Evolutionary conservation across 371 early-diverging fungal genomes (phyloP), one percentile per base, ranked within the genome.

Genomic region (Mortierella sp.): DNA sequence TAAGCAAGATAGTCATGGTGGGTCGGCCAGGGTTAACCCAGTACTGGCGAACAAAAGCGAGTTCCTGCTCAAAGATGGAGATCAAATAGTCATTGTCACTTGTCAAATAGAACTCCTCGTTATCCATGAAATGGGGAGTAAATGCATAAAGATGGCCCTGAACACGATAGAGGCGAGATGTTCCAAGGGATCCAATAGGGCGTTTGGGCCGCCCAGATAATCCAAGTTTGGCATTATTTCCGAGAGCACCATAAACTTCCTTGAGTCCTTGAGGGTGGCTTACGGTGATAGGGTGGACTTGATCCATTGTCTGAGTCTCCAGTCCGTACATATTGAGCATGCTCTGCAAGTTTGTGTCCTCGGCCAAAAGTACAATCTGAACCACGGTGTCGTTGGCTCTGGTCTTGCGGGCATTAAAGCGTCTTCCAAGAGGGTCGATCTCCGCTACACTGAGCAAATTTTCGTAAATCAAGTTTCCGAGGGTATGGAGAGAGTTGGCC

Each of bases 101-200:
- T 33, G 93, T 92, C 41, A 95, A 88, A 72, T 96, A 97, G 75
- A 95, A 97, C 77, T 94, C 91, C 69, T 94, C 95, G 55, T 87
- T 90, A 78, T 97, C 95, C 94, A 96, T 93, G 69, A 97, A 97
- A 67, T 95, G 92, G n/a, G 97, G 97, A 0, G 94, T 91, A 71
- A 97, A 97, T 0, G 94, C 92, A 72, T 96, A 96, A n/a, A 96
- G 83, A 5, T 91, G 90, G 0, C 97, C 97, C 65, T 94, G 92
- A 36, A 94, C 92, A 21, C 94, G 90, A 79, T 96, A 97, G 9
- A 97, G 73, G 64, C 94, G 92, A 50, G 92, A 92, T 4, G 97
- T 97, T 67, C 93, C 88, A 47, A 97, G 83, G 0, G 94, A 92
- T 50, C 97, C 93, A 40, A 91, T 80, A 2, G 91, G 90, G 62